Percentiles rank a stretch among this genome's conserved stretches.
Evolutionary conservation across 331 rosid genomes (phyloP).

Genomic region (Malus hybrid): DNA sequence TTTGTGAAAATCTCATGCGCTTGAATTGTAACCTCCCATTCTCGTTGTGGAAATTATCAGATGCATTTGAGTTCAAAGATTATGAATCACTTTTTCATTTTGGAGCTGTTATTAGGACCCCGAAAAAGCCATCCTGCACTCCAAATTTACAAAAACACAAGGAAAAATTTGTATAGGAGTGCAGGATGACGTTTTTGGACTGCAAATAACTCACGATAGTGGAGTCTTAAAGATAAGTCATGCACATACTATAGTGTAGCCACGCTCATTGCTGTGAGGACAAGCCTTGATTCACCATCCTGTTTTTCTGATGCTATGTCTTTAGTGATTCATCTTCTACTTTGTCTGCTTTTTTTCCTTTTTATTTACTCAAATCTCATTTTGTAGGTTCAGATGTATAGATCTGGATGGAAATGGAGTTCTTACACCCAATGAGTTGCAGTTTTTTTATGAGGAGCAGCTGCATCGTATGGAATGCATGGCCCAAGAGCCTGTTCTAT

Average conservation of each 20-base stretch:
- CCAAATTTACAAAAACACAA: not conserved
- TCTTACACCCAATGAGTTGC: constrained; percentile 84
- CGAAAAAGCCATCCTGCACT: not conserved
- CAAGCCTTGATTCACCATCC: not conserved
- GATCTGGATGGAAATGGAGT: constrained; percentile 97
- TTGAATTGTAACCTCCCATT: not conserved
- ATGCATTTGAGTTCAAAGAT: not conserved
- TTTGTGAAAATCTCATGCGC: not conserved
- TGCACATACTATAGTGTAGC: not conserved
- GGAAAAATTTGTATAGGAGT: not conserved
- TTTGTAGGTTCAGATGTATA: constrained; percentile 86
- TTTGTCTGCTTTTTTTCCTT: not conserved
- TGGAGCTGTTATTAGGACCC: not conserved
- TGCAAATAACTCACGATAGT: no score
- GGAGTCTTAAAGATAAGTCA: not conserved
- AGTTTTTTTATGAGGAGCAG: constrained; percentile 97
- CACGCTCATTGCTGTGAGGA: not conserved
- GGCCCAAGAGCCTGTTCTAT: constrained; percentile 95
- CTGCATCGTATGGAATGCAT: constrained; percentile 98
- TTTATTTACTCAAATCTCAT: constrained; percentile 11
- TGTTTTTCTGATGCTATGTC: not conserved
- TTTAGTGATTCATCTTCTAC: not conserved
- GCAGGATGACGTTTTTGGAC: not conserved
- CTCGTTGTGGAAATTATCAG: not conserved
- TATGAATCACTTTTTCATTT: not conserved